Evolutionary conservation across 2,329 filamentous ascomycete species (phyloP), one percentile per base, ranked within the genome.

Genomic region (Tothia fuscella): DNA sequence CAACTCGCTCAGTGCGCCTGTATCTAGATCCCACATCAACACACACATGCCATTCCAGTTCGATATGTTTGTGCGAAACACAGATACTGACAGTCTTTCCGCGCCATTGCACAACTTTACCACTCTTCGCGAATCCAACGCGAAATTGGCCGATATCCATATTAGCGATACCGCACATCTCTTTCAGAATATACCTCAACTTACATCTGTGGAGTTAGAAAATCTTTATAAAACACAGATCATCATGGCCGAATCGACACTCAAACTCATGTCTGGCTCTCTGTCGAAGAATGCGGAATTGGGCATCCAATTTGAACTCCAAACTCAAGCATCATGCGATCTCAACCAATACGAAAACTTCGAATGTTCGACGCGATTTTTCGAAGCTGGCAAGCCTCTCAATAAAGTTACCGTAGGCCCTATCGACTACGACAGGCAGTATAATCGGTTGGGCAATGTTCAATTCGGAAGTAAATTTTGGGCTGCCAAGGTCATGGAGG

Each of bases 391-490:
- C 2, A 42, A 49, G 6, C 46, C 49, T 14, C 47, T 45, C 12
- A 46, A 51, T 28, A 50, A 59, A 6, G 44, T 38, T 22, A 43
- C 29, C 21, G 37, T 26, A 28, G 41, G 36, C 47, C 6, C 25
- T 44, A 6, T 47, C 12, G 49, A 56, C 21, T 51, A 53, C 20
- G 50, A 46, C 19, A 49, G 29, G 9, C 47, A 50, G 16, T 42
- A 56, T 32, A 48, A 46, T 34, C 53, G 46, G 32, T 39, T 59
- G 43, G 47, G 50, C 48, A 44, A 58, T 51, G 50, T 62, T 6
- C 49, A 49, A 1, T 68, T 69, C 38, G 61, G 63, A 2, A 64
- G 62, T 36, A 52, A 48, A 3, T 68, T 67, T 45, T 68, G 65
- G 65, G 65, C 60, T 21, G 29, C 16, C 20, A 55, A 54, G 25